Evolutionary conservation across 805 yeast genomes (phyloP).

Genomic region (Zygosaccharomyces siamensis): DNA sequence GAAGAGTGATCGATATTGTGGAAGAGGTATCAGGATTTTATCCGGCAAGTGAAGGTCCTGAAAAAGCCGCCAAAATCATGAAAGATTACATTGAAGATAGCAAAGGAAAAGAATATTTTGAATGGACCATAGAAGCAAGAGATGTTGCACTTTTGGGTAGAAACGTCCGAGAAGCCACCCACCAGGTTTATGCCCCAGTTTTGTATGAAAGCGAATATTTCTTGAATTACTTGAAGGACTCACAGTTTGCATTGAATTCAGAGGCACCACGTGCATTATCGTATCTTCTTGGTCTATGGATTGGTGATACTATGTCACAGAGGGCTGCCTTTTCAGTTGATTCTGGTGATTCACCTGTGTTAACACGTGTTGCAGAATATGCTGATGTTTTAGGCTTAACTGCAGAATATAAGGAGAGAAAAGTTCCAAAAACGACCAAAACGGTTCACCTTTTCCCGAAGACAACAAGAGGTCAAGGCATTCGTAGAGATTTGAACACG

Average conservation of each 20-base stretch:
- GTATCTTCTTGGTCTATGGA: constrained; percentile 40
- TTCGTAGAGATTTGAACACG: neutral
- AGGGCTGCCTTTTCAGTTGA: constrained; percentile 24
- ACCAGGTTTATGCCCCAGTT: constrained; percentile 36
- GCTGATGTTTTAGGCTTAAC: constrained; percentile 1
- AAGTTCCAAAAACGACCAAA: neutral
- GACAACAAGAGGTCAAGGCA: constrained; percentile 1
- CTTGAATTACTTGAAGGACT: constrained; percentile 1
- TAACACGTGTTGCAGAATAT: constrained; percentile 20
- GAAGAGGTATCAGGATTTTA: constrained; percentile 4
- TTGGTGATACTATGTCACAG: constrained; percentile 27
- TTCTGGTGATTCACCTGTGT: constrained; percentile 18
- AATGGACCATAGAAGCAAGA: constrained; percentile 42
- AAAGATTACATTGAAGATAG: constrained; percentile 22
- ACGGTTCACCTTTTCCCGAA: neutral
- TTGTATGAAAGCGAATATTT: constrained; percentile 4
- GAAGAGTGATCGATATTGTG: constrained; percentile 10
- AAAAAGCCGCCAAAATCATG: constrained; percentile 19
- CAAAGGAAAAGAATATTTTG: constrained; percentile 27
- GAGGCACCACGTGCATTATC: constrained; percentile 25
- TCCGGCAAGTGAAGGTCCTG: constrained; percentile 8
- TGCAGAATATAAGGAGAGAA: constrained; percentile 2
- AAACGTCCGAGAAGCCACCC: constrained; percentile 32
- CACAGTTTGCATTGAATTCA: neutral
- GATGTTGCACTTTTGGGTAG: constrained; percentile 28